A percentile compares a stretch with the other conserved stretches of the same genome.
phyloP scores from a whole-genome alignment of 345 rosid species.

The Eucalyptus regnans region DNA sequence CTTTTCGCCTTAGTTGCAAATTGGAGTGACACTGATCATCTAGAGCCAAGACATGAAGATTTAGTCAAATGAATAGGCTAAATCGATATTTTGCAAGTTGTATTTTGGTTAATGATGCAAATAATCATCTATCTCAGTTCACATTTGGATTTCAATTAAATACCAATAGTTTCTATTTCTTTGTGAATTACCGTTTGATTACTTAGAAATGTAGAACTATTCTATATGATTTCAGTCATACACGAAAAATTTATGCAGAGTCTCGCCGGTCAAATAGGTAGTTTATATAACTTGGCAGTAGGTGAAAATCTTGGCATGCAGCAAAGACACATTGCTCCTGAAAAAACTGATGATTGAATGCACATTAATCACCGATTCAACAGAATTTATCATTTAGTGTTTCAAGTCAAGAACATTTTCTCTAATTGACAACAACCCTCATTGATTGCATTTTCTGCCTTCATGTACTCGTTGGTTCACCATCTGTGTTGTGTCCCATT shows the following conservation, averaged over 20 bases:
- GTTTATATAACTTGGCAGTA: neutral
- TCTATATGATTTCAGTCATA: neutral
- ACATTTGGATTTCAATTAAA: neutral
- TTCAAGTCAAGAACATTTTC: neutral
- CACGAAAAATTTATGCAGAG: rapidly evolving
- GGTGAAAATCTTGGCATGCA: neutral
- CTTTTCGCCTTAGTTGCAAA: neutral
- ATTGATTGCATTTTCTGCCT: neutral
- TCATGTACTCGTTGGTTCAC: neutral
- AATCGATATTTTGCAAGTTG: neutral
- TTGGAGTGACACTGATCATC: neutral
- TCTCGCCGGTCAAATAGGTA: neutral
- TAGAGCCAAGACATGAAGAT: neutral
- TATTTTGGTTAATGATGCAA: neutral
- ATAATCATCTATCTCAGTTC: neutral
- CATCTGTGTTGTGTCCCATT: neutral
- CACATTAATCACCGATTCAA: neutral
- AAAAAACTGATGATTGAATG: neutral
- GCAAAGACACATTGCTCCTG: neutral
- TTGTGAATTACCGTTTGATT: too few species aligned
- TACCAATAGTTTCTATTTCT: neutral
- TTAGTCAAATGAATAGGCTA: neutral
- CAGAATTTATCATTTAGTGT: neutral
- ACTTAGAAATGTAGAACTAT: neutral
- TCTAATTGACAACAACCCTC: neutral